Conservation (phyloP, 129 eudicot genomes). For the Sambucus nigra region DNA sequence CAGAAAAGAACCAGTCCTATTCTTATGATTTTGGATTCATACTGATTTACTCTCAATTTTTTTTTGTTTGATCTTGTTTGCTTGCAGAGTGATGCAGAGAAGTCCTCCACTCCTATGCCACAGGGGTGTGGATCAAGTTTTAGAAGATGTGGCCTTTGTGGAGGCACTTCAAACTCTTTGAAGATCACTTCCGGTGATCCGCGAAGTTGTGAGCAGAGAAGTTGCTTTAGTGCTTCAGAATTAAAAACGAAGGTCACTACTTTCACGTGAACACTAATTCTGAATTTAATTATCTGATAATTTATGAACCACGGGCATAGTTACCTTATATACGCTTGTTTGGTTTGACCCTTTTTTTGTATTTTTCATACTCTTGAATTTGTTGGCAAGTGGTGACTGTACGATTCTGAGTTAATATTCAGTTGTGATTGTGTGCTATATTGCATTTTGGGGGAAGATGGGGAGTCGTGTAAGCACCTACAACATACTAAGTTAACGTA, state of each 20-base stretch:
- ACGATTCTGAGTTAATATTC: too few relatives aligned
- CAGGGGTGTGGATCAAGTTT: conserved; percentile 28
- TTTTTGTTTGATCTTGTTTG: conserved; percentile 10
- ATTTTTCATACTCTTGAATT: too few relatives aligned
- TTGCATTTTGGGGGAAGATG: too few relatives aligned
- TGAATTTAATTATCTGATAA: not conserved
- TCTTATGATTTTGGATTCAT: not conserved
- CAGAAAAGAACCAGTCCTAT: too few relatives aligned
- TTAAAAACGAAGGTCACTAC: conserved; percentile 39
- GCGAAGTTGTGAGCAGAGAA: conserved; percentile 21
- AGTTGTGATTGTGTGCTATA: too few relatives aligned
- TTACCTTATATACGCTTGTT: not conserved
- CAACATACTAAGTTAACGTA: not conserved
- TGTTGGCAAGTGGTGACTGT: too few relatives aligned
- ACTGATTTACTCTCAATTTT: not conserved
- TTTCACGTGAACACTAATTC: not conserved
- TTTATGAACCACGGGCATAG: not conserved
- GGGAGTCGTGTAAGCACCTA: too few relatives aligned
- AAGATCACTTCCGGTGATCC: conserved; percentile 31
- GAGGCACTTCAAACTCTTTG: conserved; percentile 34
- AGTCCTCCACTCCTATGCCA: conserved; percentile 19
- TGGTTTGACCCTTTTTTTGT: too few relatives aligned
- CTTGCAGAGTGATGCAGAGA: conserved; percentile 58
- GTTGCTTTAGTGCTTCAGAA: conserved; percentile 27
- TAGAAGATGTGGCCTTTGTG: conserved; percentile 54